Conservation (phyloP, 139 green algal genomes). For the Deuterostichococcus epilithicus region DNA sequence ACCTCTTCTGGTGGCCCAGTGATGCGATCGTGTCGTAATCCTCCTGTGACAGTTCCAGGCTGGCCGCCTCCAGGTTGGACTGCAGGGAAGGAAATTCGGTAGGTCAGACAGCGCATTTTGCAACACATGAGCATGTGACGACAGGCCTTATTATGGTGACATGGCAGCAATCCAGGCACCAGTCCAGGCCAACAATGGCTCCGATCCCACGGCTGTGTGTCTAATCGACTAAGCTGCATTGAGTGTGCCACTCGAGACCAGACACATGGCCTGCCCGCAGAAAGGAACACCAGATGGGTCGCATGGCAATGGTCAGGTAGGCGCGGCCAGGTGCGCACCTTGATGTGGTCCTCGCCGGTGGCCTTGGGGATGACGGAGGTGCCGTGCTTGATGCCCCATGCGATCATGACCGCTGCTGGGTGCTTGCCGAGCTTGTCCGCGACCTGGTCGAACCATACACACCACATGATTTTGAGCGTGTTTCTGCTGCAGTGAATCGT, state of each 20-base stretch:
- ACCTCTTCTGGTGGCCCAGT: constrained; percentile 60
- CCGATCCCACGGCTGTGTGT: too few relatives aligned
- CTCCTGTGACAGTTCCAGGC: constrained; percentile 54
- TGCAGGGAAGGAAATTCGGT: not conserved
- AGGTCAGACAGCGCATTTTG: not conserved
- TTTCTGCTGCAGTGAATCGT: too few relatives aligned
- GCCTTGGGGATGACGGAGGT: constrained; percentile 89
- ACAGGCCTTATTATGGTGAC: too few relatives aligned
- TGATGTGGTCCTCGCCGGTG: constrained; percentile 66
- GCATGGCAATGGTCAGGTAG: not conserved
- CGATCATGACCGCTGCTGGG: constrained; percentile 70
- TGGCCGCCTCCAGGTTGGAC: constrained; percentile 76
- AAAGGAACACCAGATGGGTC: too few relatives aligned
- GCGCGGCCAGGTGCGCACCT: not conserved
- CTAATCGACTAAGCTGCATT: too few relatives aligned
- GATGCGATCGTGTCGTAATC: constrained; percentile 51
- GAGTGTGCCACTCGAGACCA: too few relatives aligned
- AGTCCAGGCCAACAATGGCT: too few relatives aligned
- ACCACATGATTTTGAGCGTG: too few relatives aligned
- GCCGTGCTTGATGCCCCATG: constrained; percentile 85
- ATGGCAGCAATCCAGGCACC: too few relatives aligned
- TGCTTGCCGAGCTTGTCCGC: constrained; percentile 52
- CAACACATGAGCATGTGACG: too few relatives aligned
- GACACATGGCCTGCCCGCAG: too few relatives aligned
- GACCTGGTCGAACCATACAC: constrained; percentile 12